Conservation (phyloP, 441 rosid species). For the Metrosideros polymorpha region DNA sequence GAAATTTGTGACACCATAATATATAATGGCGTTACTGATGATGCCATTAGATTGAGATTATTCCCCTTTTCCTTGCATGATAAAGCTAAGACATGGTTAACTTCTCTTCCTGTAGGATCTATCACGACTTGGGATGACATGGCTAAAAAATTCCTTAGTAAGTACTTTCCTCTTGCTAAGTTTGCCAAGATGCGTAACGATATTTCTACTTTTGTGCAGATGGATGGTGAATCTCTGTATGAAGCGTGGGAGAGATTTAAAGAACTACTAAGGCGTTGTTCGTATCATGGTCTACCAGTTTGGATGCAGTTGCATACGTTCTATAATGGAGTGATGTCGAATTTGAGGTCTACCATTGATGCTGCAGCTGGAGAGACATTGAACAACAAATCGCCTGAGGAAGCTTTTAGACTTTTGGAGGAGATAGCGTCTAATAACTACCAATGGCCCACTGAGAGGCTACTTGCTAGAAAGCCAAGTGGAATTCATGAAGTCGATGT, state of each 20-base stretch:
- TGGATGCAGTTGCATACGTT: too few species aligned
- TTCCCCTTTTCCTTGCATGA: background rate
- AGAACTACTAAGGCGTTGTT: background rate
- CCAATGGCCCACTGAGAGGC: background rate
- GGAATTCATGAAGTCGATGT: background rate
- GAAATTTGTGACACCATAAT: background rate
- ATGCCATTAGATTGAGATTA: background rate
- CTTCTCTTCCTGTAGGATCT: background rate
- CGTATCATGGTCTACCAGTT: background rate
- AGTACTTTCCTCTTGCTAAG: background rate
- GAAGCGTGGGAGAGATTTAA: constrained; percentile 1
- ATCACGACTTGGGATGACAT: background rate
- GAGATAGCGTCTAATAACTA: background rate
- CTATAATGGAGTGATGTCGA: too few species aligned
- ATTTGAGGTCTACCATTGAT: too few species aligned
- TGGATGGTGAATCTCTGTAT: background rate
- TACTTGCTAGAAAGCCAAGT: background rate
- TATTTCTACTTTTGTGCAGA: background rate
- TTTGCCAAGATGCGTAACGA: background rate
- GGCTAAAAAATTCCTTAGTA: background rate
- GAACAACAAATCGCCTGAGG: background rate
- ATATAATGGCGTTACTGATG: background rate
- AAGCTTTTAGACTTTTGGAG: background rate
- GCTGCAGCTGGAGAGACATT: background rate
- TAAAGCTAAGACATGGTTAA: background rate